These are phyloP conservation scores for Mortierella sp. DNA, from an alignment of 371 early-diverging fungal genomes.

Conservation along the genomic window DNA sequence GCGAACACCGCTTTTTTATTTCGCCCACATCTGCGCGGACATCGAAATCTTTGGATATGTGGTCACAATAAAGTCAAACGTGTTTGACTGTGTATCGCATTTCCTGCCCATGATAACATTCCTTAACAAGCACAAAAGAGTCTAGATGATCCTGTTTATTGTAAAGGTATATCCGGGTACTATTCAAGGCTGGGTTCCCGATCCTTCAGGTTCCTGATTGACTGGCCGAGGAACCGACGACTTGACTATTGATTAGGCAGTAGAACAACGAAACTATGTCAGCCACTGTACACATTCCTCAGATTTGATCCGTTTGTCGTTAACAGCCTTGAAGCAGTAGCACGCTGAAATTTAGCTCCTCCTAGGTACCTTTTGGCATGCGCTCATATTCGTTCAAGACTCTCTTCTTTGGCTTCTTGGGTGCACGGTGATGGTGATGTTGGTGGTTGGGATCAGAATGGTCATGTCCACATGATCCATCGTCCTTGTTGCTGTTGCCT, in stretches of 20 bases:
- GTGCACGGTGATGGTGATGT: conserved; percentile 49
- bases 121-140: neutral
- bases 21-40: neutral
- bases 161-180: neutral
- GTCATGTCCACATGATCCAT: conserved; percentile 31
- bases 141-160: neutral
- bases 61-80: neutral
- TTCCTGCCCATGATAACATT: neutral
- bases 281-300: neutral
- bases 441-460: conserved; percentile 29
- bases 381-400: conserved; percentile 82
- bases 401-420: conserved; percentile 61
- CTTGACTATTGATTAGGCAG: conserved; percentile 14
- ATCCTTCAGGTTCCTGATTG: conserved; percentile 17
- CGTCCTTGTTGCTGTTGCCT: conserved; percentile 47
- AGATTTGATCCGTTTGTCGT: neutral
- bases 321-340: neutral
- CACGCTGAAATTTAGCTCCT: neutral
- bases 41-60: neutral
- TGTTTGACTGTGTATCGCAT: neutral
- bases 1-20: neutral
- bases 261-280: neutral
- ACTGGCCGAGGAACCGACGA: conserved; percentile 18
- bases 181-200: conserved; percentile 7
- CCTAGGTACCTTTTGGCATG: conserved; percentile 69